Evolutionary conservation across 176 grass and related monocot genomes (phyloP).

Genomic region (Bromus sterilis): DNA sequence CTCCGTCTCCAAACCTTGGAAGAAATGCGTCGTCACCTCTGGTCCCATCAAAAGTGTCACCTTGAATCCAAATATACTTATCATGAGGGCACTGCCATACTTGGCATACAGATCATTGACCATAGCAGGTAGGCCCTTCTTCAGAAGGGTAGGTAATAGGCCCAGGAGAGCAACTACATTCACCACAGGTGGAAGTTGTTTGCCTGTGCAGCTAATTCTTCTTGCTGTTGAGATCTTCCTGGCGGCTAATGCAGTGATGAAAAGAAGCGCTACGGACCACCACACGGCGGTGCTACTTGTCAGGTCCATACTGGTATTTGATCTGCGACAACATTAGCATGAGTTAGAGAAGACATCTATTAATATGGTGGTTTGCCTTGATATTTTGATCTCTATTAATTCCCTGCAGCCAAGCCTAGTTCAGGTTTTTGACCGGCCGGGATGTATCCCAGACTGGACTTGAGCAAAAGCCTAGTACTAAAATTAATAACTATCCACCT

Average conservation of each 20-base stretch:
- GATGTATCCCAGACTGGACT: no score
- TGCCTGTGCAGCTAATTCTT: neutral
- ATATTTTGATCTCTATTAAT: no score
- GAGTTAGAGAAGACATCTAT: no score
- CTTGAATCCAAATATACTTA: constrained; percentile 10
- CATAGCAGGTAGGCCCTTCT: constrained; percentile 10
- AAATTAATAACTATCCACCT: no score
- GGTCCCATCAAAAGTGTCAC: constrained; percentile 25
- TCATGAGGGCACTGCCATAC: constrained; percentile 35
- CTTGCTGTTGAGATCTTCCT: neutral
- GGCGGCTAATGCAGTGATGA: neutral
- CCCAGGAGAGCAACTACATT: neutral
- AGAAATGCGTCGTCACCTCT: neutral
- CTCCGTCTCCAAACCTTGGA: neutral
- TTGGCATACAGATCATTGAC: constrained; percentile 15
- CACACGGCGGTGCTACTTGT: neutral
- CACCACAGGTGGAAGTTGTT: constrained; percentile 6
- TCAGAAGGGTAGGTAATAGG: neutral
- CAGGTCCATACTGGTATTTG: neutral
- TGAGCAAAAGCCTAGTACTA: no score
- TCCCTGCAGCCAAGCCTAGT: no score
- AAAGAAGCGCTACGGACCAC: neutral
- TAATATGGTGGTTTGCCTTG: no score
- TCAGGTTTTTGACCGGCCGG: no score
- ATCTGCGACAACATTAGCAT: no score